Evolutionary conservation across 2,329 filamentous ascomycete species (phyloP), one percentile per base, ranked within the genome.

Genomic region (Fusarium sp.): DNA sequence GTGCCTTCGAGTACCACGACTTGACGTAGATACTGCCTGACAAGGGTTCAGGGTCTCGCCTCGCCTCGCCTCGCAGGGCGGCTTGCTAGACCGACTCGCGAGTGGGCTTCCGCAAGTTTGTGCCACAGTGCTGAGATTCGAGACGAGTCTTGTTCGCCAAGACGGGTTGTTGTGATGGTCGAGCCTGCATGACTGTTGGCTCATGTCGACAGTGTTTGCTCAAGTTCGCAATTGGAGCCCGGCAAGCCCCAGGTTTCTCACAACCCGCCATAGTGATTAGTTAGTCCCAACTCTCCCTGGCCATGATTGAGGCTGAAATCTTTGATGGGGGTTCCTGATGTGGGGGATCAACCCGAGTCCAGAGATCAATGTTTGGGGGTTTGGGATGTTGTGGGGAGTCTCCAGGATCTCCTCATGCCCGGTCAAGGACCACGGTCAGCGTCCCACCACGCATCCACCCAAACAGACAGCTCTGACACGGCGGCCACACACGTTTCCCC

Each of bases 101-200:
- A 68, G 75, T 65, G 64, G 72, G 68, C 73, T 70, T 61, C 67
- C 65, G 63, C 43, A 75, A 70, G 60, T 66, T 73, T 72, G 73
- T 74, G 68, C 48, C 65, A 75, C 71, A 68, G 65, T 68, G 60
- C 57, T 62, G 64, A 72, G 71, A 60, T 57, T 67, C 70, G 75
- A 72, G 70, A 75, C 64, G 67, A 76, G 76, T 75, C 76, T 71
- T 68, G 78, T 78, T 78, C 76, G 76, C 71, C 64, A 60, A 64
- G 58, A 59, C 34, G 63, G 60, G 32, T 39, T 52, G 67, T 64
- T 68, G 59, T 64, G 57, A 69, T 73, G 54, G 57, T 63, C 59
- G 64, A 52, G 64, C 64, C 57, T 71, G 64, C 66, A 58, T 73
- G 69, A 71, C 62, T 62, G 72, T 73, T 67, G 67, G 63, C 59